phyloP scores from a whole-genome alignment of 2,329 filamentous ascomycete genomes.

The Nectriaceae sp. region DNA sequence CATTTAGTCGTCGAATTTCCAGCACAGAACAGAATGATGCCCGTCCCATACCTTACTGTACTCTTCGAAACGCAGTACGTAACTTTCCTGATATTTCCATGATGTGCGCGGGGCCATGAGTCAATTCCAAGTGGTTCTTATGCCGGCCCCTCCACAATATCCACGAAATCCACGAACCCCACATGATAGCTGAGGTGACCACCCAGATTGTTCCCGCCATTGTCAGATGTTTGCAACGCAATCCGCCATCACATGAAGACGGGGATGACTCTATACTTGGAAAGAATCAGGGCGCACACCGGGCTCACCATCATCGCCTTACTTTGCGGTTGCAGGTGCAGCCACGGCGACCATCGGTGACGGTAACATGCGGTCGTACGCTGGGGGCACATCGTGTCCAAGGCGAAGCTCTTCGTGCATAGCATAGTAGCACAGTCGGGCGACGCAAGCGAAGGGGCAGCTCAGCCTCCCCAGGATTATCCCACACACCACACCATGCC shows the following conservation, averaged over 20 bases:
- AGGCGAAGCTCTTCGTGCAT: not conserved
- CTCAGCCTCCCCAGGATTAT: not conserved
- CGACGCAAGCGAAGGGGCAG: not conserved
- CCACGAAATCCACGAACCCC: conserved; percentile 4
- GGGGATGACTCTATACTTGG: not conserved
- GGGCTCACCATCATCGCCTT: not conserved
- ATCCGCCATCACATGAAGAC: conserved; percentile 10
- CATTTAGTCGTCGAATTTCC: no score
- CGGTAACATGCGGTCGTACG: not conserved
- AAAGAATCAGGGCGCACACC: not conserved
- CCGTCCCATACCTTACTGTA: no score
- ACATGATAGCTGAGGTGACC: conserved; percentile 14
- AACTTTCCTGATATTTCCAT: no score
- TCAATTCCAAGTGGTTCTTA: conserved; percentile 1
- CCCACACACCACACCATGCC: not conserved
- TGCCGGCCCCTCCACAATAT: not conserved
- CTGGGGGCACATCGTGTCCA: not conserved
- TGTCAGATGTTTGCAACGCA: conserved; percentile 12
- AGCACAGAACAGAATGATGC: no score
- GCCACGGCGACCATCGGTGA: not conserved
- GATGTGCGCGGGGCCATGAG: not conserved
- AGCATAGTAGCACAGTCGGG: not conserved
- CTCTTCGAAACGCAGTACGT: no score
- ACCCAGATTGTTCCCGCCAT: conserved; percentile 5
- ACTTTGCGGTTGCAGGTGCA: not conserved